Evolutionary conservation across 306 rosid species (phyloP), one percentile per base, ranked within the genome.

Genomic region (Psophocarpus tetragonolobus): DNA sequence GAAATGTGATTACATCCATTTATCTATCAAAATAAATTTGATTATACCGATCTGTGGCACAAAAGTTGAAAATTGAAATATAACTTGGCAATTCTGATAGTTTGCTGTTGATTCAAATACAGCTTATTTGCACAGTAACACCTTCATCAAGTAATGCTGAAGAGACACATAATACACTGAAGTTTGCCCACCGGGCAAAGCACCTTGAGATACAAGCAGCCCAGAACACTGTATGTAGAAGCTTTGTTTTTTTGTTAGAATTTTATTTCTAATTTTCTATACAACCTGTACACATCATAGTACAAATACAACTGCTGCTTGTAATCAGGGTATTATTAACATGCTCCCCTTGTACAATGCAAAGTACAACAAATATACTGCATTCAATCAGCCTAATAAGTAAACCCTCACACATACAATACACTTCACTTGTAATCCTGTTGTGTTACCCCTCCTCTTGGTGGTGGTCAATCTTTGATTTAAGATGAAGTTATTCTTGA

Each of bases 121-220:
- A 96, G 99, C 99, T 96, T 80, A 91, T 96, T 74, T 96, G 99
- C 83, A 96, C 96, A 3, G 91, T 96, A 66, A 96, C 99, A 80
- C 99, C 99, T 85, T 90, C 99, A 67, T 96, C 99, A 75, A 93
- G 98, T 88, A 91, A 88, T 81, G 85, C 90, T 6, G 99, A 96
- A 85, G 99, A 96, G 90, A 96, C 98, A 2, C 97, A 96, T 78
- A 96, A 92, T 80, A 96, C 99, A 0, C 80, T 96, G 80, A 96
- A 96, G 85, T 96, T 96, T 81, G 99, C 99, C 13, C 99, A 92
- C 85, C 91, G 99, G 66, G 91, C 97, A 44, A 96, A 96, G 82
- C 98, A 92, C 82, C 87, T 96, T 30, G 99, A 96, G 88, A 96
- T 96, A 83, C 89, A 88, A 84, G 94, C 99, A 39, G 91, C 99